A percentile compares a stretch with the other conserved stretches of the same genome.
These are phyloP conservation scores for Choiromyces venosus DNA, from an alignment of 495 filamentous ascomycete genomes.

Conservation along the genomic window DNA sequence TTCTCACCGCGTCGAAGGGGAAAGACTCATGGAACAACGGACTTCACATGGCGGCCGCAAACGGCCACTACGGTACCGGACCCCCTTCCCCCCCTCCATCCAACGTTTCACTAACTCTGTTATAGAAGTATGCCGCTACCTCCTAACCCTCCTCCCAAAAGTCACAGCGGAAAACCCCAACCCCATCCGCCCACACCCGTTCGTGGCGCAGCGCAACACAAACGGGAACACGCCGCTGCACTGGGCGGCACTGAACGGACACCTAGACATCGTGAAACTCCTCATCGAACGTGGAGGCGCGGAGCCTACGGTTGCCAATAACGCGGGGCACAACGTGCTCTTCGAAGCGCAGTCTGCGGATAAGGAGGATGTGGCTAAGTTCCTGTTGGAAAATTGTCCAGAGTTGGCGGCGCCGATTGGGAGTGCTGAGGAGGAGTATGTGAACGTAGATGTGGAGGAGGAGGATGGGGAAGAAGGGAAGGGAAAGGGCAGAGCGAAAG, in stretches of 20 bases:
- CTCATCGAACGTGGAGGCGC: conserved; percentile 65
- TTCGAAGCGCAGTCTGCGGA: conserved; percentile 75
- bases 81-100: conserved; percentile 20
- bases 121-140: conserved; percentile 51
- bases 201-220: conserved; percentile 65
- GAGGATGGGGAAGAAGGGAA: not conserved
- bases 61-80: conserved; percentile 77
- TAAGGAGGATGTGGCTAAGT: conserved; percentile 62
- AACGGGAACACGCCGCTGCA: conserved; percentile 85
- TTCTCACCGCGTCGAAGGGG: conserved; percentile 64
- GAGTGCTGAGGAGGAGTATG: conserved; percentile 53
- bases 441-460: conserved; percentile 10
- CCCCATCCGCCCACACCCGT: conserved; percentile 36
- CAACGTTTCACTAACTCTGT: not conserved
- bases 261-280: conserved; percentile 69
- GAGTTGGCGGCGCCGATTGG: conserved; percentile 22
- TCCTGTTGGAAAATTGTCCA: conserved; percentile 53
- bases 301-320: conserved; percentile 66
- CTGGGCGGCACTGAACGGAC: conserved; percentile 86
- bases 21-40: conserved; percentile 63
- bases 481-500: not conserved
- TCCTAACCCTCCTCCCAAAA: conserved; percentile 48
- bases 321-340: conserved; percentile 75
- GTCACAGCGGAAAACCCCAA: conserved; percentile 38
- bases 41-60: conserved; percentile 84